phyloP scores from a whole-genome alignment of 192 early-diverging fungal species.

The Coemansia sp. region DNA sequence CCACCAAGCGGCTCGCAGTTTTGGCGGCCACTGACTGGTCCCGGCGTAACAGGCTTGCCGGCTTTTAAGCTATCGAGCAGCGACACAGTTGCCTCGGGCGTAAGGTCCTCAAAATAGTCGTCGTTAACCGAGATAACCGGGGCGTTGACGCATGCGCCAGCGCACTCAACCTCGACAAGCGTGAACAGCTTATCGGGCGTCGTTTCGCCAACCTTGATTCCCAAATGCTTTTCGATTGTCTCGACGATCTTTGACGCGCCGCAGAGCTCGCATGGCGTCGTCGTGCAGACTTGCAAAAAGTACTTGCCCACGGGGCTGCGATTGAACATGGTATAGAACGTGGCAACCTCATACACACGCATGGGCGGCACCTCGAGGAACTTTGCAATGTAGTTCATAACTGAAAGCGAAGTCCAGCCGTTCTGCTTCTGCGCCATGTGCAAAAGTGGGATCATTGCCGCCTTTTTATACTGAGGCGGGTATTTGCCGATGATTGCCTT shows the following conservation, averaged over 20 bases:
- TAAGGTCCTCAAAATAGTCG: slow-evolving; percentile 98
- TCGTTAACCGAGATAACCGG: slow-evolving; percentile 98
- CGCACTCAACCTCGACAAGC: slow-evolving; percentile 99
- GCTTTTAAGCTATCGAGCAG: slow-evolving; percentile 81
- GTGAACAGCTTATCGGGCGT: slow-evolving; percentile 93
- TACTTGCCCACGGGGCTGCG: slow-evolving; percentile 98
- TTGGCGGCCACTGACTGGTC: slow-evolving; percentile 81
- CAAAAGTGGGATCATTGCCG: slow-evolving; percentile 90
- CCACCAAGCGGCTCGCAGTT: slow-evolving; percentile 85
- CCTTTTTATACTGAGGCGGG: slow-evolving; percentile 98
- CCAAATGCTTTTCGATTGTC: slow-evolving; percentile 80
- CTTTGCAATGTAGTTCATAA: slow-evolving; percentile 97
- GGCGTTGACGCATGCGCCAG: slow-evolving; percentile 97
- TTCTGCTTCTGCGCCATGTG: slow-evolving; percentile 95
- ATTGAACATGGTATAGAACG: slow-evolving; percentile 99
- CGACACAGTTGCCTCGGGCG: slow-evolving; percentile 83
- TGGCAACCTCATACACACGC: slow-evolving; percentile 99
- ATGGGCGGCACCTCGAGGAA: slow-evolving; percentile 95
- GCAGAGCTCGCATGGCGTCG: slow-evolving; percentile 96
- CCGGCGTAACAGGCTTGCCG: slow-evolving; percentile 75
- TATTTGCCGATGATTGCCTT: slow-evolving; percentile 89
- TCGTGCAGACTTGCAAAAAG: slow-evolving; percentile 98
- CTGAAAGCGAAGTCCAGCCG: slow-evolving; percentile 89
- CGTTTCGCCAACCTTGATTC: slow-evolving; percentile 93
- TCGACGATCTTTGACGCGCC: slow-evolving; percentile 89